Base-by-base conservation (phyloP, 176 grass and related monocot species). In the Pontederia crassipes region DNA sequence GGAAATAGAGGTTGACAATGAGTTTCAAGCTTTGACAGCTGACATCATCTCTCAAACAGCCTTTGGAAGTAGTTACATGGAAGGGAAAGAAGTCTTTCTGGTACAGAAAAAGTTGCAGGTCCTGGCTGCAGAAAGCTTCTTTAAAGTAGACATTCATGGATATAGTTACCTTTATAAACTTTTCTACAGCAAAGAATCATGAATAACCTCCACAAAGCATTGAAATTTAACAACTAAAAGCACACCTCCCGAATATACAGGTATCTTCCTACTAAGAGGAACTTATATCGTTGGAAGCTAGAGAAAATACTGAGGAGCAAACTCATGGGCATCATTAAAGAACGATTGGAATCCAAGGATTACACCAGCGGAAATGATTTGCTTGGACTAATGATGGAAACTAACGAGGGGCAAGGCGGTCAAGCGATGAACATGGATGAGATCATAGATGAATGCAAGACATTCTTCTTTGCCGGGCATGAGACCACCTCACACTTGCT, bases 11-110 rank as follows among this genome's bases (percentile, higher is more conserved):
- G 45, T 48, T 20, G 40, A n/a, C 10, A 46, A 0, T 8, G 9
- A 49, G 4, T 48, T 64, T 5, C 40, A 64, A 64, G 61, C 46
- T 11, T 12, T 64, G 40, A 64, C 61, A 12, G 61, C 20, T 24
- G 20, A 24, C 20, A 24, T 24, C 20, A 24, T 24, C 20, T 24
- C 20, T 24, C 20, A 24, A 10, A 24, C 16, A 4, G 61, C 35
- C 11, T 64, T 64, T 24, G 45, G 61, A 64, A 64, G 61, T 11
- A 64, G 61, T 48, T 64, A 48, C 61, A 64, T 48, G 48, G 61
- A 64, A 20, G 61, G 61, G 48, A 64, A 64, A 46, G 61, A 64
- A 64, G 45, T 64, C 10, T 64, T 64, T 48, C 2, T 64, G 20
- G 61, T 46, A 11, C 61, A 64, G 9, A 47, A 10, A 64, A 48